These are phyloP conservation scores for Phyllosticta paracitricarpa DNA, from an alignment of 2,329 filamentous ascomycete species.

Conservation along the genomic window DNA sequence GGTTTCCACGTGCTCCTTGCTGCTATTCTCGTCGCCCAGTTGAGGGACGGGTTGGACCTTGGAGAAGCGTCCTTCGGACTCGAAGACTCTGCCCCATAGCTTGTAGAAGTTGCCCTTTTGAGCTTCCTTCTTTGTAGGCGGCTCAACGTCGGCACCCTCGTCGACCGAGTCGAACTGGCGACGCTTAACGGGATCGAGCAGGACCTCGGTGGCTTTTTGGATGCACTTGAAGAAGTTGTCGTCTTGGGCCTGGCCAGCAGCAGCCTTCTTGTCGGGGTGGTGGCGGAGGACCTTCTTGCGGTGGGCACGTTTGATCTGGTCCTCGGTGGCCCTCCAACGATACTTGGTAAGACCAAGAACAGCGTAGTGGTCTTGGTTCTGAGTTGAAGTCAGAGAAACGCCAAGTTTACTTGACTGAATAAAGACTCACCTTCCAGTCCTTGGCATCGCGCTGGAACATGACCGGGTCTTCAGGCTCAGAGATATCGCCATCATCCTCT, in stretches of 20 bases:
- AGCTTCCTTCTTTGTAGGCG: constrained; percentile 82
- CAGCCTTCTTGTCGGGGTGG: constrained; percentile 98
- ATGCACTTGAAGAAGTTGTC: constrained; percentile 99
- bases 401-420: neutral
- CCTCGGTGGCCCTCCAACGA: constrained; percentile 85
- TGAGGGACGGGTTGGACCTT: constrained; percentile 78
- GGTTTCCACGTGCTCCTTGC: constrained; percentile 78
- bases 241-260: constrained; percentile 75
- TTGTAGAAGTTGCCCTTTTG: constrained; percentile 90
- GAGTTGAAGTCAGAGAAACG: neutral
- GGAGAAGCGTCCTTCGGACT: constrained; percentile 86
- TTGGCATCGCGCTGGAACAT: constrained; percentile 91
- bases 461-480: constrained; percentile 85
- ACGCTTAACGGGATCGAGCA: constrained; percentile 83
- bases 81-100: constrained; percentile 83
- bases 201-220: constrained; percentile 91
- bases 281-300: constrained; percentile 99
- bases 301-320: constrained; percentile 98
- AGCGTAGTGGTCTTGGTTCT: constrained; percentile 96
- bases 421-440: constrained; percentile 81
- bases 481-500: constrained; percentile 80
- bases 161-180: constrained; percentile 96
- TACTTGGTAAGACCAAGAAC: constrained; percentile 89
- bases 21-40: constrained; percentile 74
- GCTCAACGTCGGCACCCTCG: constrained; percentile 83